A percentile compares a stretch with the other conserved stretches of the same genome.
These are phyloP conservation scores for Fusarium proliferatum DNA, from an alignment of 2,329 filamentous ascomycete genomes.

Conservation along the genomic window DNA sequence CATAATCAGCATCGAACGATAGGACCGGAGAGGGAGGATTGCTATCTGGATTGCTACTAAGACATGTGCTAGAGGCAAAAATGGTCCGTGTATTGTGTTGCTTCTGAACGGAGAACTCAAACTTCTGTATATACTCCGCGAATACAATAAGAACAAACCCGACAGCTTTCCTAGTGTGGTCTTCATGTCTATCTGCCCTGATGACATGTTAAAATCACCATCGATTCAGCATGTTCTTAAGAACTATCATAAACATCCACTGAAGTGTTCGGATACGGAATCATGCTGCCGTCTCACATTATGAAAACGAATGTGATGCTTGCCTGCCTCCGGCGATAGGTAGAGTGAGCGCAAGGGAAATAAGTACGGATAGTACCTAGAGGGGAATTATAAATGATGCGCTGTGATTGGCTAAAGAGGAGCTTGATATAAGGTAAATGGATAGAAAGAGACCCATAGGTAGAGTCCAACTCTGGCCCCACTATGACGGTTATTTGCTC, in stretches of 20 bases:
- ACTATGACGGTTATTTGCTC: slow-evolving; percentile 36
- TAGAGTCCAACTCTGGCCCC: slow-evolving; percentile 43
- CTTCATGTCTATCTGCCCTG: background rate
- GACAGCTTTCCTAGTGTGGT: background rate
- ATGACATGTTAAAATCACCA: background rate
- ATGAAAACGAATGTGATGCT: background rate
- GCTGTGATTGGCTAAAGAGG: slow-evolving; percentile 25
- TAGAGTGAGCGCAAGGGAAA: background rate
- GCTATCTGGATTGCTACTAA: slow-evolving; percentile 13
- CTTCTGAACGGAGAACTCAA: slow-evolving; percentile 16
- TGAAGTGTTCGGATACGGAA: background rate
- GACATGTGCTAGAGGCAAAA: slow-evolving; percentile 17
- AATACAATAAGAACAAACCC: slow-evolving; percentile 38
- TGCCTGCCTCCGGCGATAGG: background rate
- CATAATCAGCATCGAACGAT: slow-evolving; percentile 48
- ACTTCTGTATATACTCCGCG: slow-evolving; percentile 42
- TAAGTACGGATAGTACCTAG: background rate
- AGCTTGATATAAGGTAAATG: slow-evolving; percentile 7
- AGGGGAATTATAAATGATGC: slow-evolving; percentile 37
- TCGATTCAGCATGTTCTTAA: background rate
- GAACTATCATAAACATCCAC: background rate
- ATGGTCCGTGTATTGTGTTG: slow-evolving; percentile 25
- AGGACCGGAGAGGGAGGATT: slow-evolving; percentile 22
- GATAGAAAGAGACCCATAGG: slow-evolving; percentile 11
- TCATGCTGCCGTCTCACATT: background rate